These are phyloP conservation scores for Penicillium sp. DNA, from an alignment of 2,329 filamentous ascomycete species.

Conservation along the genomic window DNA sequence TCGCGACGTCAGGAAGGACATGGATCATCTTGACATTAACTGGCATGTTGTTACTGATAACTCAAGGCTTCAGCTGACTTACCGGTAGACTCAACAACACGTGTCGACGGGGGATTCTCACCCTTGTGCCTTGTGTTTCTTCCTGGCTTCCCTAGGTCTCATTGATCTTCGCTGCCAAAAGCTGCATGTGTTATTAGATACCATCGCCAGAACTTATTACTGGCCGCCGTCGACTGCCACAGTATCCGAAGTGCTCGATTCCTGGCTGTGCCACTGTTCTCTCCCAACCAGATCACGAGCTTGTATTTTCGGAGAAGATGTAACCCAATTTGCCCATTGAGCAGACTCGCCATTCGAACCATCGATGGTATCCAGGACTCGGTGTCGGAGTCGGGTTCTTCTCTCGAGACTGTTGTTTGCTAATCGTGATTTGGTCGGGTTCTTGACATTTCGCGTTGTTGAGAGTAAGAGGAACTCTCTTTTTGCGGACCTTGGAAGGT, in stretches of 20 bases:
- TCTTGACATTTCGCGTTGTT: background rate
- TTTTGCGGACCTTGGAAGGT: background rate
- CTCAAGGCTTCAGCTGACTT: background rate
- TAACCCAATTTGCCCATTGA: background rate
- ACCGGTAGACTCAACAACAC: background rate
- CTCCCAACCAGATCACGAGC: background rate
- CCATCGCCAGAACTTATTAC: background rate
- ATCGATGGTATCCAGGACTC: background rate
- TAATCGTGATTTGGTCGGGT: background rate
- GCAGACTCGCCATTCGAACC: background rate
- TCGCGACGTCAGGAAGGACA: background rate
- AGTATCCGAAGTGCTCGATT: background rate
- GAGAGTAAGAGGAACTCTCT: background rate
- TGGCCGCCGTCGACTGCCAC: background rate
- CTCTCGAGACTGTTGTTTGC: background rate
- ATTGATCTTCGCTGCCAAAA: background rate
- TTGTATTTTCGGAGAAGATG: background rate
- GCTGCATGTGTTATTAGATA: background rate
- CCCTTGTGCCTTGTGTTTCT: background rate
- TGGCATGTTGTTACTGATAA: background rate
- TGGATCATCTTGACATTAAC: background rate
- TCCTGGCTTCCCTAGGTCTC: background rate
- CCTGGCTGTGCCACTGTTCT: background rate
- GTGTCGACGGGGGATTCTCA: background rate
- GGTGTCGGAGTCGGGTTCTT: background rate